Evolutionary conservation across 2,329 filamentous ascomycete genomes (phyloP).

Genomic region (Clarireedia hainanense): DNA sequence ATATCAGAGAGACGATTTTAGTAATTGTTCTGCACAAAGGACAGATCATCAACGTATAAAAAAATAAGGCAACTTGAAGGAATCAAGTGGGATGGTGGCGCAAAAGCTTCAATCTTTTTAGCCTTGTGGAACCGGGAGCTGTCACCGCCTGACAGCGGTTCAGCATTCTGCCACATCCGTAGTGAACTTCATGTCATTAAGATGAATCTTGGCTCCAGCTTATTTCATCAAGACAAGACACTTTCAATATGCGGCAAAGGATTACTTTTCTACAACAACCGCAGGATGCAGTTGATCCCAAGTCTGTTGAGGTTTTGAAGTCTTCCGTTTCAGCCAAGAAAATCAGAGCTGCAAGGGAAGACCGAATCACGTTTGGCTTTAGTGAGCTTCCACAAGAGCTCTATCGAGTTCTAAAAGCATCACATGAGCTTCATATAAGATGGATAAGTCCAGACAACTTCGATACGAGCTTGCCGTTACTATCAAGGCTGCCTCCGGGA

Average conservation of each 20-base stretch:
- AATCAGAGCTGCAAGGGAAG: slow-evolving; percentile 66
- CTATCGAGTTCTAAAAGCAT: slow-evolving; percentile 50
- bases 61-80: not conserved
- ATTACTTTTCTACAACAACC: slow-evolving; percentile 69
- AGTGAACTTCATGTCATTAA: not conserved
- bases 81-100: slow-evolving; percentile 1
- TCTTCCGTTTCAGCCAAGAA: slow-evolving; percentile 47
- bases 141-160: not conserved
- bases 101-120: not conserved
- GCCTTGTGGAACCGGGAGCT: slow-evolving; percentile 1
- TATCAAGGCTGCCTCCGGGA: slow-evolving; percentile 69
- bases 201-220: not conserved
- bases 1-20: not conserved
- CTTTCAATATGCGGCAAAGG: slow-evolving; percentile 62
- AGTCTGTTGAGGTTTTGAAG: slow-evolving; percentile 49
- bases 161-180: not conserved
- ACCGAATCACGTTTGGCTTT: slow-evolving; percentile 65
- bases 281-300: slow-evolving; percentile 57
- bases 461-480: slow-evolving; percentile 58
- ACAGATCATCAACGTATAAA: not conserved
- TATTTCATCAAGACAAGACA: not conserved
- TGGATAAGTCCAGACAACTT: slow-evolving; percentile 60
- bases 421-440: slow-evolving; percentile 68
- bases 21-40: not conserved
- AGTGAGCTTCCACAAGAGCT: slow-evolving; percentile 67